Evolutionary conservation across 176 grass and related monocot genomes (phyloP).

Genomic region (Triticum aestivum): DNA sequence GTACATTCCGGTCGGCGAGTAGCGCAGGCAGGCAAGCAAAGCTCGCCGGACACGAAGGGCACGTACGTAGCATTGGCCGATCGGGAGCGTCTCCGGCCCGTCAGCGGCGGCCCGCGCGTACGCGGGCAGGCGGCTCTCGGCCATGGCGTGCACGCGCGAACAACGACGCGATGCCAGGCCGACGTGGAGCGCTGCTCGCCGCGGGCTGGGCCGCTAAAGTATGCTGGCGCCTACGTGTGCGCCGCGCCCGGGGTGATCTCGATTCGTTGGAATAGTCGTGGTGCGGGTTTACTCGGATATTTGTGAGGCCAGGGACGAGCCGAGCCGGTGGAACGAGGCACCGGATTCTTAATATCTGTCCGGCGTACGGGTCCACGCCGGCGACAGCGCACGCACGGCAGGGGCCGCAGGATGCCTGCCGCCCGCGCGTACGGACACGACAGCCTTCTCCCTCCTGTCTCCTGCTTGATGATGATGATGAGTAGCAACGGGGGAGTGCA

Average conservation of each 20-base stretch:
- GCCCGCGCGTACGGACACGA: no score
- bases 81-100: not conserved
- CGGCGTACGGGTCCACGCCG: not conserved
- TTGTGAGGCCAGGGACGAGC: not conserved
- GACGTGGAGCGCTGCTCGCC: slow-evolving; percentile 33
- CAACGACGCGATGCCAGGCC: not conserved
- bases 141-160: not conserved
- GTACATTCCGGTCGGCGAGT: no score
- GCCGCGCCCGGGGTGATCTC: not conserved
- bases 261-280: not conserved
- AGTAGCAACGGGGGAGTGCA: no score
- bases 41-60: no score
- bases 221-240: not conserved
- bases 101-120: not conserved
- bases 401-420: no score
- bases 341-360: not conserved
- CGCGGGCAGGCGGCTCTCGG: not conserved
- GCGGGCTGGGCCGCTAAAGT: not conserved
- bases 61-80: no score
- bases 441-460: no score
- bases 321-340: no score
- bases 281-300: not conserved
- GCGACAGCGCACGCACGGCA: not conserved
- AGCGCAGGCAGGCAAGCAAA: no score
- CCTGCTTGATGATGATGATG: no score